Conservation (phyloP, 2,329 filamentous ascomycete genomes). For the Sporothrix pallida region DNA sequence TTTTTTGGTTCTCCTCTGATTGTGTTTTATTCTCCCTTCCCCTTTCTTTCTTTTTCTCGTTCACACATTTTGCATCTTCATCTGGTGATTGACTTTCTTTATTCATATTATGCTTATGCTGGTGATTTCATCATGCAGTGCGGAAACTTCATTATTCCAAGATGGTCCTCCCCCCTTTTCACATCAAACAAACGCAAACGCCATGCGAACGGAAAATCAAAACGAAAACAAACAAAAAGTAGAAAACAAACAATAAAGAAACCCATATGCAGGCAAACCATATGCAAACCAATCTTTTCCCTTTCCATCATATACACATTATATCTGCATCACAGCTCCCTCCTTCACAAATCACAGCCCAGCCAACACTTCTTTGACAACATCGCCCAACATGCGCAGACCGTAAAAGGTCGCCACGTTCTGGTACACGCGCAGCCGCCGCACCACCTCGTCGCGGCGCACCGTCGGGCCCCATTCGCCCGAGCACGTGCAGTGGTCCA, state of each 20-base stretch:
- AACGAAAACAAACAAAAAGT: neutral
- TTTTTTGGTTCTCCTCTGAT: too few species aligned
- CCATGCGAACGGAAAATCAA: neutral
- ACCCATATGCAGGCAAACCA: neutral
- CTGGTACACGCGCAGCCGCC: constrained; percentile 70
- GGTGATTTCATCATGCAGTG: neutral
- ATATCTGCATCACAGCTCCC: neutral
- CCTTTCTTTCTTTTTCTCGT: neutral
- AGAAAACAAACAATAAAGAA: neutral
- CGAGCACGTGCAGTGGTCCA: constrained; percentile 94
- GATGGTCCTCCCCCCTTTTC: neutral
- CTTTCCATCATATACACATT: neutral
- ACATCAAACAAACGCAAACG: constrained; percentile 4
- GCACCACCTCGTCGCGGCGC: constrained; percentile 68
- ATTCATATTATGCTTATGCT: constrained; percentile 18
- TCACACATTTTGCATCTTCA: too few species aligned
- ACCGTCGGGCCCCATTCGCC: constrained; percentile 81
- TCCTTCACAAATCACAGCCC: neutral
- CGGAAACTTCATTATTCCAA: constrained; percentile 18
- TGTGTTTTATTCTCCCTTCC: neutral
- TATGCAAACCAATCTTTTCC: constrained; percentile 3
- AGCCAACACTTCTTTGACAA: constrained; percentile 67
- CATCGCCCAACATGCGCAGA: constrained; percentile 77
- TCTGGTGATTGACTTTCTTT: neutral
- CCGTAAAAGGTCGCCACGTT: constrained; percentile 80